Evolutionary conservation across 768 basidiomycete species (phyloP).

Genomic region (Russula olivacea): DNA sequence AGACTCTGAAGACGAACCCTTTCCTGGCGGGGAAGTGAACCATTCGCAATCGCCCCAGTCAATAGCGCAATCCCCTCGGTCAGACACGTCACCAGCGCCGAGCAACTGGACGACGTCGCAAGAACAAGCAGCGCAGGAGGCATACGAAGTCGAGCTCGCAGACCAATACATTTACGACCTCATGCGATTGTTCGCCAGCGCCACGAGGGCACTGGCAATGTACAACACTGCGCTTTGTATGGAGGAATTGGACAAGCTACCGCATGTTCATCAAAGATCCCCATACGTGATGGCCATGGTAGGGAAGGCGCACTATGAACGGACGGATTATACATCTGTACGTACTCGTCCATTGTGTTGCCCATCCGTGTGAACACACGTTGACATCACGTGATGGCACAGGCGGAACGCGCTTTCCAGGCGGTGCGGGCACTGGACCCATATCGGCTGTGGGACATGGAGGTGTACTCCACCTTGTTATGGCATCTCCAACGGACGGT

Average conservation of each 20-base stretch:
- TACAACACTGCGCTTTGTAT: slow-evolving; percentile 76
- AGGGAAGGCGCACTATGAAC: slow-evolving; percentile 86
- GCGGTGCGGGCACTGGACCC: slow-evolving; percentile 79
- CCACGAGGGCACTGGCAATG: slow-evolving; percentile 63
- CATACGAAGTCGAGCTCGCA: slow-evolving; percentile 65
- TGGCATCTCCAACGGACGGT: slow-evolving; percentile 90
- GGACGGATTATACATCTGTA: slow-evolving; percentile 83
- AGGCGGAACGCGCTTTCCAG: slow-evolving; percentile 90
- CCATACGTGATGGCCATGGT: slow-evolving; percentile 77
- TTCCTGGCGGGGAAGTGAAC: slow-evolving; percentile 42
- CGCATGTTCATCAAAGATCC: slow-evolving; percentile 64
- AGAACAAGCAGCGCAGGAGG: slow-evolving; percentile 66
- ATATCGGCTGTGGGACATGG: slow-evolving; percentile 89
- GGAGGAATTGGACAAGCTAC: slow-evolving; percentile 69
- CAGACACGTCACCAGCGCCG: slow-evolving; percentile 54
- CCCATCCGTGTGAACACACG: slow-evolving; percentile 5
- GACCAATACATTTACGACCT: slow-evolving; percentile 81
- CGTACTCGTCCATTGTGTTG: slow-evolving; percentile 31
- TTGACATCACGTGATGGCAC: slow-evolving; percentile 24
- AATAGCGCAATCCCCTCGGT: slow-evolving; percentile 33
- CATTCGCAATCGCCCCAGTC: slow-evolving; percentile 53
- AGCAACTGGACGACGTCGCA: slow-evolving; percentile 58
- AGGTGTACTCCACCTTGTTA: slow-evolving; percentile 90
- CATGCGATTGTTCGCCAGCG: slow-evolving; percentile 74
- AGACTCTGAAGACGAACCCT: slow-evolving; percentile 66